Conservation (phyloP, 23 red algal species). For the Gracilariopsis chorda region DNA sequence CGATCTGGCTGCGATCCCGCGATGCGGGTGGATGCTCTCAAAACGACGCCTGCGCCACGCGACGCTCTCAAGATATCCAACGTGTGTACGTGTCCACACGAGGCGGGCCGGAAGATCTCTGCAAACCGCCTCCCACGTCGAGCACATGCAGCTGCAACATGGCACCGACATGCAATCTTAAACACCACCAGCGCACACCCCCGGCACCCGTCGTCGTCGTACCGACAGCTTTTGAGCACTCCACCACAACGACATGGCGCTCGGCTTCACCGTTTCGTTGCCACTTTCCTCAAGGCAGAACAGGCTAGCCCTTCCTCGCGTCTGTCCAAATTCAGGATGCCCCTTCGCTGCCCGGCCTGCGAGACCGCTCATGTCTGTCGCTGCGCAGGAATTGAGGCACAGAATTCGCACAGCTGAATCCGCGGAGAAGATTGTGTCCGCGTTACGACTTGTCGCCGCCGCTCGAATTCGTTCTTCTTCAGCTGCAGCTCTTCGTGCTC, state of each 20-base stretch:
- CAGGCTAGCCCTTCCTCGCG: not conserved
- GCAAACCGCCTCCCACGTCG: not conserved
- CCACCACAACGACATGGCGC: not conserved
- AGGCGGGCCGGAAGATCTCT: not conserved
- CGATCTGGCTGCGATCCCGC: too few relatives aligned
- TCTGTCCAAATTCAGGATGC: not conserved
- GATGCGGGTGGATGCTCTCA: too few relatives aligned
- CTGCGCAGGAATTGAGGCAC: conserved; percentile 40
- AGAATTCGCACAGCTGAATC: conserved; percentile 62
- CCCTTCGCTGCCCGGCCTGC: not conserved
- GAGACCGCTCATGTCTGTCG: conserved; percentile 1
- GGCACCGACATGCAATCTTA: too few relatives aligned
- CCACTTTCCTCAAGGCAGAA: not conserved
- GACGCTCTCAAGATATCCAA: too few relatives aligned
- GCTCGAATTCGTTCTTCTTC: conserved; percentile 69
- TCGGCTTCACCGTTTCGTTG: not conserved
- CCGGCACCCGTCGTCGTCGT: not conserved
- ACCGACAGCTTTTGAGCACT: too few relatives aligned
- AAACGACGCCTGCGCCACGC: too few relatives aligned
- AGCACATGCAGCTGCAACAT: too few relatives aligned
- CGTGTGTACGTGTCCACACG: not conserved
- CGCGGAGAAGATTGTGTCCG: conserved; percentile 73
- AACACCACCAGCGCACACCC: too few relatives aligned
- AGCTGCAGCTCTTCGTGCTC: conserved; percentile 42
- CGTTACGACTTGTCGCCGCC: conserved; percentile 65